phyloP scores from a whole-genome alignment of 768 basidiomycete species.

The Lactifluus volemus region DNA sequence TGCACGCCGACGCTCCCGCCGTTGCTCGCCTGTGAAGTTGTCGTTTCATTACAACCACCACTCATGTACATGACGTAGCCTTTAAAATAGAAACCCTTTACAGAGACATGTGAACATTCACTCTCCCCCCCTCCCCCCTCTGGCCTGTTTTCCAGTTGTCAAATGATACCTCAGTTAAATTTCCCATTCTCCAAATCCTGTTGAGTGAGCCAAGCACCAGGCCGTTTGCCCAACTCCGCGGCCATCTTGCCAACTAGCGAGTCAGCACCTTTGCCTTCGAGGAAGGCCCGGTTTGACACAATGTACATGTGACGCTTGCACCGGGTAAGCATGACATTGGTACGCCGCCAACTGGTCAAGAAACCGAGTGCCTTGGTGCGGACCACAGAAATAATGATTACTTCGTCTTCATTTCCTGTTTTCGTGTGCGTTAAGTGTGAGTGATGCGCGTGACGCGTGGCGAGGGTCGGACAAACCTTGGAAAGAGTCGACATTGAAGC shows the following conservation, averaged over 20 bases:
- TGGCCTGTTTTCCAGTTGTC: not conserved
- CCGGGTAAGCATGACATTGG: constrained; percentile 84
- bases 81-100: not conserved
- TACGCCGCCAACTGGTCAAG: constrained; percentile 50
- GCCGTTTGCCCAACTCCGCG: constrained; percentile 25
- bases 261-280: constrained; percentile 42
- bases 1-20: not conserved
- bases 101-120: not conserved
- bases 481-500: constrained; percentile 73
- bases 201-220: constrained; percentile 30
- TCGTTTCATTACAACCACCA: not conserved
- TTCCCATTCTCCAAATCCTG: constrained; percentile 31
- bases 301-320: constrained; percentile 77
- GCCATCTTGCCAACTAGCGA: constrained; percentile 37
- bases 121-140: not conserved
- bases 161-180: constrained; percentile 17
- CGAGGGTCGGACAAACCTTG: constrained; percentile 44
- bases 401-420: constrained; percentile 76
- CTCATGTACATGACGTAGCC: not conserved
- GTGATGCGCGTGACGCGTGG: not conserved
- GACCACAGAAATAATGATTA: constrained; percentile 65
- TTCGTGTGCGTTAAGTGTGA: not conserved
- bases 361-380: constrained; percentile 60
- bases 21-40: constrained; percentile 8
- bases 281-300: constrained; percentile 51